These are phyloP conservation scores for Mrakia gelida DNA, from an alignment of 768 basidiomycete genomes.

Conservation along the genomic window DNA sequence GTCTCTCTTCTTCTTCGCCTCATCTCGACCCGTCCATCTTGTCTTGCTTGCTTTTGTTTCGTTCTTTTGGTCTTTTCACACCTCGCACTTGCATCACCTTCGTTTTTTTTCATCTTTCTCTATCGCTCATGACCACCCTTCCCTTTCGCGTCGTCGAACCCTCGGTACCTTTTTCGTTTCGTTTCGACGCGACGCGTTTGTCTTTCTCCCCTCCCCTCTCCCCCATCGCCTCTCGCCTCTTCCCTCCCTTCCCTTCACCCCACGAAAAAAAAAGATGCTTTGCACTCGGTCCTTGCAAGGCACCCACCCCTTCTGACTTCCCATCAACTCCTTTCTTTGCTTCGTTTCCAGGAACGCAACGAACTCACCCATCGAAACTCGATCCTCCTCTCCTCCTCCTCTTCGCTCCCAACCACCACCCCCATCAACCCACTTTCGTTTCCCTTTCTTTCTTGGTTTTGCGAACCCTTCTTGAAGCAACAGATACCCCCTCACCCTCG, in stretches of 20 bases:
- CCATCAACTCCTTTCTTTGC: background rate
- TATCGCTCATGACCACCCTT: too few relatives aligned
- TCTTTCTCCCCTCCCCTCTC: background rate
- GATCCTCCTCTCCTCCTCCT: background rate
- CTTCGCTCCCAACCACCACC: constrained; percentile 7
- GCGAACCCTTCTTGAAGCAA: background rate
- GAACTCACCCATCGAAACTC: background rate
- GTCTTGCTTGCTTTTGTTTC: background rate
- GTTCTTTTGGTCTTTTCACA: background rate
- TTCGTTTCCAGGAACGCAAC: background rate
- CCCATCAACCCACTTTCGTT: background rate
- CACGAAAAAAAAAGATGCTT: too few relatives aligned
- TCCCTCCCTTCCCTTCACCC: too few relatives aligned
- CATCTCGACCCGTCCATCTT: background rate
- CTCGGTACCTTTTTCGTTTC: background rate
- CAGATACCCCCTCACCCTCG: background rate
- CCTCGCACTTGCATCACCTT: background rate
- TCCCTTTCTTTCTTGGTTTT: background rate
- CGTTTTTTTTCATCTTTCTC: background rate
- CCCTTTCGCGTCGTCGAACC: background rate
- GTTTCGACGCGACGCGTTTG: background rate
- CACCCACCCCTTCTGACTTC: background rate
- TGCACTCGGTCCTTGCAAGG: too few relatives aligned
- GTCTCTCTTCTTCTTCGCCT: too few relatives aligned
- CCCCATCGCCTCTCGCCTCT: background rate